Evolutionary conservation across 805 yeast genomes (phyloP).

Genomic region (Limtongozyma cylindracea): DNA sequence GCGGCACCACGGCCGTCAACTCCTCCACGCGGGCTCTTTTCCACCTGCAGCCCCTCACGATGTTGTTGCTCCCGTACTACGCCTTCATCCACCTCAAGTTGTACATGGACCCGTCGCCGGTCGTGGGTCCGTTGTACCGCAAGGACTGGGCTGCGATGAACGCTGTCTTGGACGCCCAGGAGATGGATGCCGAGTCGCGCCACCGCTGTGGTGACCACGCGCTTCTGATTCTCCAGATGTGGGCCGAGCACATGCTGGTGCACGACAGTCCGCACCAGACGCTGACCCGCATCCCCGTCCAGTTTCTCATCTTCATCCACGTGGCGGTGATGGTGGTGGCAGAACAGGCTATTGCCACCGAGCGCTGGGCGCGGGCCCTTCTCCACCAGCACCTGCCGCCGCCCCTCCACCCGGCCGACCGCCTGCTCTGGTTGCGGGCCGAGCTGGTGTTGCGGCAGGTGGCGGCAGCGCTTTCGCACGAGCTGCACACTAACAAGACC

Average conservation of each 20-base stretch:
- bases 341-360: too few relatives aligned
- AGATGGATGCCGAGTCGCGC: slow-evolving; percentile 30
- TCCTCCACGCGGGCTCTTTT: slow-evolving; percentile 22
- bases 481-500: too few relatives aligned
- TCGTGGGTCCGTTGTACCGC: slow-evolving; percentile 30
- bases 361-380: too few relatives aligned
- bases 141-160: slow-evolving; percentile 54
- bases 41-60: slow-evolving; percentile 26
- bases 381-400: too few relatives aligned
- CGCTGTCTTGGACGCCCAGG: slow-evolving; percentile 15
- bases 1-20: slow-evolving; percentile 32
- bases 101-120: slow-evolving; percentile 33
- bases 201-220: slow-evolving; percentile 36
- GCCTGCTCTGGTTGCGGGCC: too few relatives aligned
- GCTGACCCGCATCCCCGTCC: slow-evolving; percentile 50
- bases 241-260: slow-evolving; percentile 51
- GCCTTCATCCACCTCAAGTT: slow-evolving; percentile 43
- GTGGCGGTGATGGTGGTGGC: slow-evolving; percentile 35
- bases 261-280: slow-evolving; percentile 40
- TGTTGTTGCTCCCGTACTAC: slow-evolving; percentile 39
- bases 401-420: too few relatives aligned
- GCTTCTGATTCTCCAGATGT: slow-evolving; percentile 31
- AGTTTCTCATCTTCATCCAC: slow-evolving; percentile 46
- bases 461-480: too few relatives aligned
- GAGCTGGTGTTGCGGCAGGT: too few relatives aligned